Evolutionary conservation across 73 alveolate species (phyloP).

Genomic region (Symbiodinium natans): DNA sequence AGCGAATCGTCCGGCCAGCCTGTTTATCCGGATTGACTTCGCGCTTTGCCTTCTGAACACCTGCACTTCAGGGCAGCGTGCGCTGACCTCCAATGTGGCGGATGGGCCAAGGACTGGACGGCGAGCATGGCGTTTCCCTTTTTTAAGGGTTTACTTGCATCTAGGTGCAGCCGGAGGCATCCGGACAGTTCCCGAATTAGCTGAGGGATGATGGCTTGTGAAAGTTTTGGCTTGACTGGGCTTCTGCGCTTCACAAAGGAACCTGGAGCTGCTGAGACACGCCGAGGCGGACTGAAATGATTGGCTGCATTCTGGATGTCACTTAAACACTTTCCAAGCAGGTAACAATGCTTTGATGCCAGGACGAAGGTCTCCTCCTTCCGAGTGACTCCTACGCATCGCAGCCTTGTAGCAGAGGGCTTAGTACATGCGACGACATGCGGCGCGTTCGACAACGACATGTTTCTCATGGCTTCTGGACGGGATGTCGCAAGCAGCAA

Average conservation of each 20-base stretch:
- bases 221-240: too few relatives aligned
- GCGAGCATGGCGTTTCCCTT: too few relatives aligned
- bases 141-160: too few relatives aligned
- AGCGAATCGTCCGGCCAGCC: slow-evolving; percentile 15
- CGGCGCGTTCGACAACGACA: too few relatives aligned
- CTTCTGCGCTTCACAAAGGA: not conserved
- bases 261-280: slow-evolving; percentile 5
- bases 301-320: too few relatives aligned
- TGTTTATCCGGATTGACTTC: not conserved
- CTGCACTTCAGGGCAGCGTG: not conserved
- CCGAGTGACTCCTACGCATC: slow-evolving; percentile 7
- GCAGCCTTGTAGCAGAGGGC: not conserved
- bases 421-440: not conserved
- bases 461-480: not conserved
- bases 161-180: too few relatives aligned
- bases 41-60: not conserved
- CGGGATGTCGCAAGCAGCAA: not conserved
- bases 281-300: not conserved
- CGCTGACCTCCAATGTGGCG: slow-evolving; percentile 9
- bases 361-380: slow-evolving; percentile 1
- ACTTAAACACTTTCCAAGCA: not conserved
- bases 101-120: not conserved
- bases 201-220: too few relatives aligned
- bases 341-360: not conserved
- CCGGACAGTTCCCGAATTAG: too few relatives aligned